phyloP scores from a whole-genome alignment of 129 eudicot genomes.

The Tagetes patula region DNA sequence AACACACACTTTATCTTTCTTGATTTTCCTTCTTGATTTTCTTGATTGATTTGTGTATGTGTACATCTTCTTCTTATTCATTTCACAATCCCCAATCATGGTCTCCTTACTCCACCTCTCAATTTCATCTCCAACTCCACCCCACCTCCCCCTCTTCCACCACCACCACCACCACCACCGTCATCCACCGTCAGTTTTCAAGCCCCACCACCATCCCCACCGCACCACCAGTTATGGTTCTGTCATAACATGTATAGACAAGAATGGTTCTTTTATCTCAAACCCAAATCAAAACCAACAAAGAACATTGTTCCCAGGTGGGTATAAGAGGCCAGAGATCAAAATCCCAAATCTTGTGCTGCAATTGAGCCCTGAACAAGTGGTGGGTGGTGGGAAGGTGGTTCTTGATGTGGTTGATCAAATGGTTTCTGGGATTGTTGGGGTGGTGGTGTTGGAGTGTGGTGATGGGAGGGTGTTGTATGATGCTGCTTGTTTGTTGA shows the following conservation, averaged over 20 bases:
- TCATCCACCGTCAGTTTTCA: constrained; percentile 29
- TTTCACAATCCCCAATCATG: constrained; percentile 30
- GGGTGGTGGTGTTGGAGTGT: constrained; percentile 66
- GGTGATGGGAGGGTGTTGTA: constrained; percentile 66
- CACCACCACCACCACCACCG: constrained; percentile 30
- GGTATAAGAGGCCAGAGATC: constrained; percentile 86
- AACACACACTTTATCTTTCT: neutral
- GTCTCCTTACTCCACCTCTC: constrained; percentile 39
- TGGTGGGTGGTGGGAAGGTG: constrained; percentile 37
- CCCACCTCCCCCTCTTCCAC: constrained; percentile 26
- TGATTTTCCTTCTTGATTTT: too few relatives aligned
- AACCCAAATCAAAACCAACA: constrained; percentile 23
- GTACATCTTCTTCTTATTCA: constrained; percentile 8
- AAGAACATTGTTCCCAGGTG: constrained; percentile 81
- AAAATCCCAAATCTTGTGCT: constrained; percentile 72
- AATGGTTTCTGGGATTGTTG: constrained; percentile 69
- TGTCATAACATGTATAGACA: constrained; percentile 25
- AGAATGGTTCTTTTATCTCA: constrained; percentile 14
- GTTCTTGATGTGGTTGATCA: constrained; percentile 61
- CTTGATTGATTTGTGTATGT: too few relatives aligned
- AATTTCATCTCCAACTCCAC: constrained; percentile 21
- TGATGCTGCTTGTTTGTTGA: constrained; percentile 85
- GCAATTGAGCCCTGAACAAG: constrained; percentile 51
- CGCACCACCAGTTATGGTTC: neutral
- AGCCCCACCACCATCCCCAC: constrained; percentile 15